phyloP scores from a whole-genome alignment of 257 asterid species.

The Rauvolfia tetraphylla region DNA sequence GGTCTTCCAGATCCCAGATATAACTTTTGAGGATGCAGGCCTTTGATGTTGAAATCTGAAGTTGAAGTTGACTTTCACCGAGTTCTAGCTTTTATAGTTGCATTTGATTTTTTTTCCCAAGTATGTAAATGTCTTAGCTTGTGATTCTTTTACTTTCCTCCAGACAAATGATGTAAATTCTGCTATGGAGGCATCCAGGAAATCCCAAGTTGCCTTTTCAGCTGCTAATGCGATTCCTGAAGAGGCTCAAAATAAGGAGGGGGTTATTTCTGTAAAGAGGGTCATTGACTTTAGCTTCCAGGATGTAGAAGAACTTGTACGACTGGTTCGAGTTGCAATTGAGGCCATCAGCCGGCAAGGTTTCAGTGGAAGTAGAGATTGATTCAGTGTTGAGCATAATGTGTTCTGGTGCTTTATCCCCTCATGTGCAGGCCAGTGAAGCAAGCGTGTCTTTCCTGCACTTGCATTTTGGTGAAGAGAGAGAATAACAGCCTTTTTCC shows the following conservation, averaged over 20 bases:
- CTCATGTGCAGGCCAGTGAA: constrained; percentile 23
- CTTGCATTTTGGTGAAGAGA: constrained; percentile 33
- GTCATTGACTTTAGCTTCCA: constrained; percentile 79
- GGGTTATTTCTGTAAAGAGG: constrained; percentile 49
- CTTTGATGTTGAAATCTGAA: not conserved
- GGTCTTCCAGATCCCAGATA: not conserved
- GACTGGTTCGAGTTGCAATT: constrained; percentile 52
- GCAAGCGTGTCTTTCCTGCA: constrained; percentile 22
- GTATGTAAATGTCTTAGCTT: constrained; percentile 12
- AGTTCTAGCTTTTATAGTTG: not conserved
- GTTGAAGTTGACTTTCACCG: not conserved
- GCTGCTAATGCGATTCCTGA: constrained; percentile 51
- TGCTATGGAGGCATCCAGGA: constrained; percentile 91
- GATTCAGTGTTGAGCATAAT: constrained; percentile 46
- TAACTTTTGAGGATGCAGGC: not conserved
- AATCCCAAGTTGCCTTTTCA: constrained; percentile 54
- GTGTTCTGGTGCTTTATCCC: constrained; percentile 27
- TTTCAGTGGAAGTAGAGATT: constrained; percentile 38
- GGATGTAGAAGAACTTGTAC: constrained; percentile 61
- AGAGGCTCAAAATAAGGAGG: constrained; percentile 56
- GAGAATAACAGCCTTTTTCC: constrained; percentile 33
- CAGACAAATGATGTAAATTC: constrained; percentile 67
- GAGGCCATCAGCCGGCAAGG: constrained; percentile 58
- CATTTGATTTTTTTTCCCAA: not conserved
- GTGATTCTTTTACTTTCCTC: constrained; percentile 15